Evolutionary conservation across 768 basidiomycete species (phyloP).

Genomic region (Auricularia heimuer): DNA sequence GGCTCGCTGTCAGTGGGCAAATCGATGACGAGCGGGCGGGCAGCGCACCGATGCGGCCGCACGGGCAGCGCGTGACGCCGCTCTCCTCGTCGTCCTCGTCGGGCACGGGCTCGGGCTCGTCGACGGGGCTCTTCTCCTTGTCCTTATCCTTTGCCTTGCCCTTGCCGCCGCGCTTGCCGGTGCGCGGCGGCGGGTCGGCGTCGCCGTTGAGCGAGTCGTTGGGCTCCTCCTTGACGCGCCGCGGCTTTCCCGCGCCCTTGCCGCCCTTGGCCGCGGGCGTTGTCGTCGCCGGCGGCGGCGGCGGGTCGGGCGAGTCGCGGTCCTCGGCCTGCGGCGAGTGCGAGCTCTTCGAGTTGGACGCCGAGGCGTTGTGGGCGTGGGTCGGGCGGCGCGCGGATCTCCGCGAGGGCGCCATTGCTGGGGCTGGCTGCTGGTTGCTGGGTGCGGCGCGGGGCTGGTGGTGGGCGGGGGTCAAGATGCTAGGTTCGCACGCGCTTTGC

Average conservation of each 20-base stretch:
- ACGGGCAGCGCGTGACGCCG: constrained; percentile 73
- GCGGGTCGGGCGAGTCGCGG: background rate
- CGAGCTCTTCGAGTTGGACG: background rate
- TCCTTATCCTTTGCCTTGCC: background rate
- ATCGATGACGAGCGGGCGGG: constrained; percentile 7
- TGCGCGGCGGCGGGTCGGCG: background rate
- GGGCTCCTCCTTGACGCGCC: constrained; percentile 1
- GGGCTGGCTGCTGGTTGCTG: background rate
- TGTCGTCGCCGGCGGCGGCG: background rate
- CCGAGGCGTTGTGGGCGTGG: background rate
- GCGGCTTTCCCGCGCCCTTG: background rate
- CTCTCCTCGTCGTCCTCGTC: constrained; percentile 44
- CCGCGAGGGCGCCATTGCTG: background rate
- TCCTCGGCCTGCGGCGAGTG: background rate
- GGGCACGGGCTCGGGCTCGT: constrained; percentile 25
- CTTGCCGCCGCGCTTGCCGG: background rate
- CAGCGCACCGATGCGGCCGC: constrained; percentile 65
- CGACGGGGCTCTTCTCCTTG: background rate
- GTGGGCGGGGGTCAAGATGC: background rate
- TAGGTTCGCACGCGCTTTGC: too few species aligned
- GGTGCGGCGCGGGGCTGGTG: background rate
- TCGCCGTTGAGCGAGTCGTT: background rate
- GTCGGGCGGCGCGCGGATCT: background rate
- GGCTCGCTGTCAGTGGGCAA: background rate
- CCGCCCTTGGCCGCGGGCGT: background rate